phyloP scores from a whole-genome alignment of 1,284 basidiomycete genomes.

The Cutaneotrichosporon sp. region DNA sequence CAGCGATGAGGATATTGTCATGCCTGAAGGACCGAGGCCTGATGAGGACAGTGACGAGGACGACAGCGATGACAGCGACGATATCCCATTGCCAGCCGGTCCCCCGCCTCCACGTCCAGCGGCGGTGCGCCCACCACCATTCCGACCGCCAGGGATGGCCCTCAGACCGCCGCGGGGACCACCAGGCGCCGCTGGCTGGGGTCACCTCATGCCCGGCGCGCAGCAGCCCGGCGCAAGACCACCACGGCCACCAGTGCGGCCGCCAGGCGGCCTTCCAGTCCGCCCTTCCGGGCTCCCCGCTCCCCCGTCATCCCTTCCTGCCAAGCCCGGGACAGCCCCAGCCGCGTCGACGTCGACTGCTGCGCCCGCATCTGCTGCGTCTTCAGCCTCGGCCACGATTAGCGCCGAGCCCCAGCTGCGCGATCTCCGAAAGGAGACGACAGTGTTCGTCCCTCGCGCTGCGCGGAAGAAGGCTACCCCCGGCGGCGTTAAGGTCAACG shows the following conservation, averaged over 20 bases:
- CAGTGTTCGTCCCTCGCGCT: conserved; percentile 70
- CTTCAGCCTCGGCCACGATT: conserved; percentile 57
- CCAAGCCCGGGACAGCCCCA: neutral
- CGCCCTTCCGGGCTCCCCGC: neutral
- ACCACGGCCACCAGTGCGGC: neutral
- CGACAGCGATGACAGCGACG: conserved; percentile 47
- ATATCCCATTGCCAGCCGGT: conserved; percentile 50
- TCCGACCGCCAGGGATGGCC: neutral
- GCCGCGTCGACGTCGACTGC: neutral
- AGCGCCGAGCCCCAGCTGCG: conserved; percentile 77
- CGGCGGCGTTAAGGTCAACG: conserved; percentile 28
- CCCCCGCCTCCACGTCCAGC: conserved; percentile 44
- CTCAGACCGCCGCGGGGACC: neutral
- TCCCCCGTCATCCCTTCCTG: conserved; percentile 7
- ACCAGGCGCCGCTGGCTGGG: conserved; percentile 7
- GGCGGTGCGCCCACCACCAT: conserved; percentile 25
- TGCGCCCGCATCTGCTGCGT: conserved; percentile 16
- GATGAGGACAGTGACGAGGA: conserved; percentile 27
- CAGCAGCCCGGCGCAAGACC: neutral
- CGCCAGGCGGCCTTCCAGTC: neutral
- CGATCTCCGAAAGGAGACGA: conserved; percentile 86
- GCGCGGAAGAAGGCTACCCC: conserved; percentile 33
- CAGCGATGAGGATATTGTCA: conserved; percentile 59
- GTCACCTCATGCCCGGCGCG: conserved; percentile 3
- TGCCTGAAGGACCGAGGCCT: conserved; percentile 78